These are phyloP conservation scores for Solanum appendiculatum DNA, from an alignment of 257 asterid genomes.

Conservation along the genomic window DNA sequence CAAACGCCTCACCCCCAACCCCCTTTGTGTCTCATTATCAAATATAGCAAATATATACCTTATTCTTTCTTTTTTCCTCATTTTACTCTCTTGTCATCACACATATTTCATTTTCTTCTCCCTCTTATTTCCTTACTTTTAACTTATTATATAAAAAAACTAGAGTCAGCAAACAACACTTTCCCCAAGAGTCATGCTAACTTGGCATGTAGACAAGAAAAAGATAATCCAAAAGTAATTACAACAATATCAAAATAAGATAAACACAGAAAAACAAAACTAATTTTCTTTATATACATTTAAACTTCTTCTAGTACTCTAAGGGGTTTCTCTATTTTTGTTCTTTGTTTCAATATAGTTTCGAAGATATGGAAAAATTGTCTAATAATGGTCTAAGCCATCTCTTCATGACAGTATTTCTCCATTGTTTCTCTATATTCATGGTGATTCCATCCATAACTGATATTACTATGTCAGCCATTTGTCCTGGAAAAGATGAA, in stretches of 20 bases:
- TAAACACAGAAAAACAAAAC: not conserved
- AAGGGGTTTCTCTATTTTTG: not conserved
- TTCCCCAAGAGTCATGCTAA: not conserved
- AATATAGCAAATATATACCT: not conserved
- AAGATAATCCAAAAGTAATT: not conserved
- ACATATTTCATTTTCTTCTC: not conserved
- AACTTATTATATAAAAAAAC: not conserved
- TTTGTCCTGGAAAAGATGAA: constrained; percentile 72
- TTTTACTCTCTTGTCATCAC: not conserved
- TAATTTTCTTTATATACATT: not conserved
- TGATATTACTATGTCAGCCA: constrained; percentile 74
- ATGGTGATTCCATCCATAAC: constrained; percentile 91
- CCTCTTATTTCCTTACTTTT: not conserved
- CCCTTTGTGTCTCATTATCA: not conserved
- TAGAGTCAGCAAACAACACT: not conserved
- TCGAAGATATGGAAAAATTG: constrained; percentile 14
- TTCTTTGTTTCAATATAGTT: not conserved
- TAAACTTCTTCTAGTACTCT: not conserved
- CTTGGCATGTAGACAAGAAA: not conserved
- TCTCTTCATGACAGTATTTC: constrained; percentile 84
- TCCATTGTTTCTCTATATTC: constrained; percentile 58
- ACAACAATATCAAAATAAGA: not conserved
- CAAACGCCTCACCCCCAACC: not conserved
- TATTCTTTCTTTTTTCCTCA: not conserved
- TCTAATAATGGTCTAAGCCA: constrained; percentile 48